Evolutionary conservation across 805 yeast genomes (phyloP).

Genomic region (Saturnispora gosingensis): DNA sequence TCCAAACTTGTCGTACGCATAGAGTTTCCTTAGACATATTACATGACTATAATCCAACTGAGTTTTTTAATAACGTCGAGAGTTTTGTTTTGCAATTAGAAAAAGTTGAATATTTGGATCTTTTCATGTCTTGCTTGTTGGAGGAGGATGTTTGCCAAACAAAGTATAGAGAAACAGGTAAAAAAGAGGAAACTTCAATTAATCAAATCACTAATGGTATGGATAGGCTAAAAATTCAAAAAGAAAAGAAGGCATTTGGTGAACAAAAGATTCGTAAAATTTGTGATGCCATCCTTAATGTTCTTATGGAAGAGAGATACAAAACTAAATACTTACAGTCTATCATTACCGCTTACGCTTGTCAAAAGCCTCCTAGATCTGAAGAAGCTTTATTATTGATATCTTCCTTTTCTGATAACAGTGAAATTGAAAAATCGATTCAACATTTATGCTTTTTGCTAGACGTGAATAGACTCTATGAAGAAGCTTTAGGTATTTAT

Average conservation of each 20-base stretch:
- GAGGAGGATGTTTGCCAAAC: conserved; percentile 80
- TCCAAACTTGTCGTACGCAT: conserved; percentile 76
- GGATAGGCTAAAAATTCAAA: conserved; percentile 3
- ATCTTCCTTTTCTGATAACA: conserved; percentile 38
- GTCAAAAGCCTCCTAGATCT: conserved; percentile 81
- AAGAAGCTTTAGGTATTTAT: conserved; percentile 71
- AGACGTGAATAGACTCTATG: conserved; percentile 78
- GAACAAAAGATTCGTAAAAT: conserved; percentile 57
- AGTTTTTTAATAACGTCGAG: conserved; percentile 56
- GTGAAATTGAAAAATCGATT: conserved; percentile 49
- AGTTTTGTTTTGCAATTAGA: conserved; percentile 61
- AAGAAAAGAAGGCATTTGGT: conserved; percentile 13
- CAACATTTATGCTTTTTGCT: conserved; percentile 84
- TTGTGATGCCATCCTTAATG: conserved; percentile 59
- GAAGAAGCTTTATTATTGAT: conserved; percentile 63
- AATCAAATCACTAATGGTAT: conserved; percentile 3
- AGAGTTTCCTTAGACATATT: conserved; percentile 84
- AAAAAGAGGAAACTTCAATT: neutral
- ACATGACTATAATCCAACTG: conserved; percentile 74
- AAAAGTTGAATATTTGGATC: conserved; percentile 67
- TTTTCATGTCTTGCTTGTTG: conserved; percentile 76
- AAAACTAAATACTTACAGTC: conserved; percentile 59
- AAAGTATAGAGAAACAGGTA: conserved; percentile 68
- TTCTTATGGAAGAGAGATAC: conserved; percentile 43
- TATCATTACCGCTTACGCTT: conserved; percentile 83